phyloP scores from a whole-genome alignment of 2,329 filamentous ascomycete species.

The Microascus cirrosus region DNA sequence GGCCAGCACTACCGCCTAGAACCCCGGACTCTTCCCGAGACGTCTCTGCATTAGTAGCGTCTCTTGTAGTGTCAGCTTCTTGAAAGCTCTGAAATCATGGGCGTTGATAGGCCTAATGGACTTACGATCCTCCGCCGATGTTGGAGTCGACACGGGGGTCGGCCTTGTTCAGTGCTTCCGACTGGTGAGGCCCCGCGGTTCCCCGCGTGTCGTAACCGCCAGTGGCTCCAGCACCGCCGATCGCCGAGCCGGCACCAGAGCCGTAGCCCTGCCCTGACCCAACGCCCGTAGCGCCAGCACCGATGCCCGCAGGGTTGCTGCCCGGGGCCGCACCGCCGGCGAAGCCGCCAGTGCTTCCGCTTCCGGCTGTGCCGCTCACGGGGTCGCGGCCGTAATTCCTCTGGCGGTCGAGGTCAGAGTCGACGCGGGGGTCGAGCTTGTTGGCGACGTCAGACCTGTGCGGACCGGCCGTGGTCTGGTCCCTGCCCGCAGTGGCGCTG shows the following conservation, averaged over 20 bases:
- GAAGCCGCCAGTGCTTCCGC: background rate
- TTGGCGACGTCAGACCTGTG: conserved; percentile 35
- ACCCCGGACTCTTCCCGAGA: background rate
- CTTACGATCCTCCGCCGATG: conserved; percentile 12
- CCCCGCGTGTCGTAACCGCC: no score
- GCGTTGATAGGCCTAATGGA: no score
- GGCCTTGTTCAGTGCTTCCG: conserved; percentile 39
- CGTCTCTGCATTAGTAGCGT: background rate
- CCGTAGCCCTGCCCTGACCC: background rate
- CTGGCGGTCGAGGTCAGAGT: conserved; percentile 41
- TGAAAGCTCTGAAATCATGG: background rate
- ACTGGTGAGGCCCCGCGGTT: conserved; percentile 34
- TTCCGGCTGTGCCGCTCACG: background rate
- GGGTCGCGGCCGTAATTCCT: conserved; percentile 43
- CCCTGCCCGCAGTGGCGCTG: background rate
- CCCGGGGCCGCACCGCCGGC: background rate
- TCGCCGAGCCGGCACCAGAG: background rate
- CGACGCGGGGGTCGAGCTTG: conserved; percentile 41
- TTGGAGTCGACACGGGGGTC: conserved; percentile 46
- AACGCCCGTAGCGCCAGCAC: background rate
- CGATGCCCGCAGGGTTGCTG: background rate
- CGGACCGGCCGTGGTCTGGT: conserved; percentile 15
- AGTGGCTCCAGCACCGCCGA: background rate
- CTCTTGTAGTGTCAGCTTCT: background rate
- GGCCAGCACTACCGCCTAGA: background rate